Conservation (phyloP, 106 monocot species). For the Acorus calamus region DNA sequence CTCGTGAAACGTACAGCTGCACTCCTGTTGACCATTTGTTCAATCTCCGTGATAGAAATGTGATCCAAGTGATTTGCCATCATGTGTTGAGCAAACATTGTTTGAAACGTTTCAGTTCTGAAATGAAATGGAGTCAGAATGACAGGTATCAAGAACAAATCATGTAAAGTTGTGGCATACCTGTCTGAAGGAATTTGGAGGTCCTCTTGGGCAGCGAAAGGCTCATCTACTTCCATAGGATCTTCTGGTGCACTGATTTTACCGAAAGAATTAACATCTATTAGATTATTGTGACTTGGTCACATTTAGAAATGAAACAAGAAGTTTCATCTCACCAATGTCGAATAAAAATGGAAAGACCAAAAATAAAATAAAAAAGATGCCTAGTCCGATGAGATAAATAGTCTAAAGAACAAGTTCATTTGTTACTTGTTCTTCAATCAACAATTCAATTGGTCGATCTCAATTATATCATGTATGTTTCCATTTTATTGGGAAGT, state of each 20-base stretch:
- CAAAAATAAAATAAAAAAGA: too few relatives aligned
- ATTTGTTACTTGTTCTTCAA: too few relatives aligned
- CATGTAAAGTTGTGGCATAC: constrained; percentile 14
- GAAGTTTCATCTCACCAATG: too few relatives aligned
- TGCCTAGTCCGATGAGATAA: too few relatives aligned
- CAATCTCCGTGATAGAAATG: constrained; percentile 75
- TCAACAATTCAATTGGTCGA: too few relatives aligned
- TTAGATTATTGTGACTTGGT: background rate
- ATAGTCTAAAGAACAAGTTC: too few relatives aligned
- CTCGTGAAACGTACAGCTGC: constrained; percentile 42
- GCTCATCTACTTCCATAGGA: constrained; percentile 74
- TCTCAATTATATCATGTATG: too few relatives aligned
- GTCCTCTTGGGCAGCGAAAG: constrained; percentile 11
- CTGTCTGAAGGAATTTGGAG: constrained; percentile 53
- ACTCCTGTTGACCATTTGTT: constrained; percentile 51
- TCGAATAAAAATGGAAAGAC: too few relatives aligned
- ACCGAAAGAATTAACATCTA: constrained; percentile 1
- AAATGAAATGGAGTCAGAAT: background rate
- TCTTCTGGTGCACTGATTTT: constrained; percentile 21
- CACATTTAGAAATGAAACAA: background rate
- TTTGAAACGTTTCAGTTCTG: constrained; percentile 65
- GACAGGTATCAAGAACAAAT: background rate
- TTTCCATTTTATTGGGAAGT: too few relatives aligned
- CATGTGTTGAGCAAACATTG: constrained; percentile 69
- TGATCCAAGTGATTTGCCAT: constrained; percentile 61